Evolutionary conservation across 2,329 filamentous ascomycete genomes (phyloP).

Genomic region (Pyrenochaeta sp.): DNA sequence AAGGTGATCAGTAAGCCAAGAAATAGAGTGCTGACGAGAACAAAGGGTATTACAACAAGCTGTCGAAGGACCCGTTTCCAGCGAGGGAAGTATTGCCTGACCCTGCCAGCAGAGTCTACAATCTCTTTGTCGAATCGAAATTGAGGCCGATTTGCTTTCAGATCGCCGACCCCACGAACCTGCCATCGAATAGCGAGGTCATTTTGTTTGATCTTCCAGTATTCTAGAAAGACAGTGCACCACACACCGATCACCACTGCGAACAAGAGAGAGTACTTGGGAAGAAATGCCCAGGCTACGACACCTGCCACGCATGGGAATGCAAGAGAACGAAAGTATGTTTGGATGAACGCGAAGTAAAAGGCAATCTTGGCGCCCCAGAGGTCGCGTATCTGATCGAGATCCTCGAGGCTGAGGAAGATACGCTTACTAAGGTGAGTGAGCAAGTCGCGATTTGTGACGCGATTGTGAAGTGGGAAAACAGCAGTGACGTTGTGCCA

Average conservation of each 20-base stretch:
- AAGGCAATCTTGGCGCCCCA: slow-evolving; percentile 72
- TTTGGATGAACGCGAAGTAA: slow-evolving; percentile 46
- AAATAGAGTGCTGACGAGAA: slow-evolving; percentile 34
- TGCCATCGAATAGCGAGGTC: slow-evolving; percentile 45
- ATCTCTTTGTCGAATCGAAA: slow-evolving; percentile 34
- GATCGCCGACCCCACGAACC: slow-evolving; percentile 37
- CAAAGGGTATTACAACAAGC: slow-evolving; percentile 40
- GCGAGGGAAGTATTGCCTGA: slow-evolving; percentile 35
- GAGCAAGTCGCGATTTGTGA: slow-evolving; percentile 78
- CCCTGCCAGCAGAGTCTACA: slow-evolving; percentile 34
- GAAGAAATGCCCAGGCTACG: slow-evolving; percentile 38
- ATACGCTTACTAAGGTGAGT: slow-evolving; percentile 77
- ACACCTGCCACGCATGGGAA: slow-evolving; percentile 41
- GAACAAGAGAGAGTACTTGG: slow-evolving; percentile 40
- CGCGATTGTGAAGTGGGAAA: slow-evolving; percentile 80
- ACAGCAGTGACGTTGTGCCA: slow-evolving; percentile 78
- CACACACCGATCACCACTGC: slow-evolving; percentile 40
- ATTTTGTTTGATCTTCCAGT: slow-evolving; percentile 44
- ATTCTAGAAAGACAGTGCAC: slow-evolving; percentile 46
- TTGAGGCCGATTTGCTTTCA: slow-evolving; percentile 41
- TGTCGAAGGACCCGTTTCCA: slow-evolving; percentile 41
- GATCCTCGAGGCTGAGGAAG: slow-evolving; percentile 68
- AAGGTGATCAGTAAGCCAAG: slow-evolving; percentile 35
- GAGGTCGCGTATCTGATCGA: slow-evolving; percentile 77
- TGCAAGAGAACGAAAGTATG: slow-evolving; percentile 39